Evolutionary conservation across 306 rosid species (phyloP).

Genomic region (Cucurbita pepo): DNA sequence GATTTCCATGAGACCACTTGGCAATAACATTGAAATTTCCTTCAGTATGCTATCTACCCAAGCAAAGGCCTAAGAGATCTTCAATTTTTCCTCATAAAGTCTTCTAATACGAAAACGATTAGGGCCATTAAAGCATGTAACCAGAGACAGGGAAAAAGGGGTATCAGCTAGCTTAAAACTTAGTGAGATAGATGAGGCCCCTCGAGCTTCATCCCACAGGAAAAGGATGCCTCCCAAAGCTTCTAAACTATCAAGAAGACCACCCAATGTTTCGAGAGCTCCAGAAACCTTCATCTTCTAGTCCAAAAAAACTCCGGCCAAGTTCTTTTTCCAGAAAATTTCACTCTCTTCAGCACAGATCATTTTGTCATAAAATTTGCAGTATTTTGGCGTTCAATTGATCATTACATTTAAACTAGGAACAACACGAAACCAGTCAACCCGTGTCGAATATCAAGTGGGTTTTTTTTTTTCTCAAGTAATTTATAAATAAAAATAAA

Average conservation of each 20-base stretch:
- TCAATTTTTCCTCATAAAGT: not conserved
- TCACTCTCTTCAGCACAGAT: no score
- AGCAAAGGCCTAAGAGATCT: not conserved
- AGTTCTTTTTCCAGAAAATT: no score
- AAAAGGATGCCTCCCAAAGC: not conserved
- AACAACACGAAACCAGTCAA: no score
- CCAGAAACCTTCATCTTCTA: not conserved
- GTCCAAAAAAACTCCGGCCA: no score
- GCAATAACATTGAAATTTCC: not conserved
- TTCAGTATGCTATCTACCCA: not conserved
- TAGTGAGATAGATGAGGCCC: not conserved
- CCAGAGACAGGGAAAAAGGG: no score
- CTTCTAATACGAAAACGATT: not conserved
- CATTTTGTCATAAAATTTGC: no score
- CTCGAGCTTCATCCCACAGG: not conserved
- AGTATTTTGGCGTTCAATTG: no score
- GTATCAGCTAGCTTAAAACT: not conserved
- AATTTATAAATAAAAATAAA: no score
- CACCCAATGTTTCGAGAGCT: not conserved
- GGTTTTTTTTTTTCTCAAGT: no score
- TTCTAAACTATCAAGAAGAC: not conserved
- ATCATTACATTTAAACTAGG: no score
- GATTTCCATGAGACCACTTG: not conserved
- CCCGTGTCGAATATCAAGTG: no score
- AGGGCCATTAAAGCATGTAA: not conserved